These are phyloP conservation scores for Colletotrichum abscissum DNA, from an alignment of 2,329 filamentous ascomycete species.

Conservation along the genomic window DNA sequence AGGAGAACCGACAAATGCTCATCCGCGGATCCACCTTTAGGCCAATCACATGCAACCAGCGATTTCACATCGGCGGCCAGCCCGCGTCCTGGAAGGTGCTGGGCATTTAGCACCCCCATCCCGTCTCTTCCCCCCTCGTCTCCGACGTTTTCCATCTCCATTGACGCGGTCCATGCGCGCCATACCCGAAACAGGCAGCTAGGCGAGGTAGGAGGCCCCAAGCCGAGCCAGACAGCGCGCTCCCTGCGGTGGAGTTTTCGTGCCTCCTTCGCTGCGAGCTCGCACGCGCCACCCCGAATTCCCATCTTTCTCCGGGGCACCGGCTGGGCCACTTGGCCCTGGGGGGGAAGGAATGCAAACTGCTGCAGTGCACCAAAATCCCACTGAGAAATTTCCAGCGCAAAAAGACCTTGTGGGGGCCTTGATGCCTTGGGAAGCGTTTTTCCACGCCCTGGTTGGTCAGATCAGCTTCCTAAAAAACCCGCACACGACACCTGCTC, in stretches of 20 bases:
- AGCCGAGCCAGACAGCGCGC: constrained; percentile 21
- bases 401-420: constrained; percentile 13
- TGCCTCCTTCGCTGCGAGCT: constrained; percentile 1
- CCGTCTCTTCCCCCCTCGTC: background rate
- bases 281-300: constrained; percentile 34
- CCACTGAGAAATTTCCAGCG: constrained; percentile 33
- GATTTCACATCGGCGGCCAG: constrained; percentile 4
- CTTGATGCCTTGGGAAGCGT: background rate
- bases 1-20: no score
- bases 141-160: constrained; percentile 20
- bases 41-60: constrained; percentile 34
- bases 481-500: constrained; percentile 37
- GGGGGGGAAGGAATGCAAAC: background rate
- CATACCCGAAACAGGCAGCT: constrained; percentile 24
- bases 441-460: constrained; percentile 27
- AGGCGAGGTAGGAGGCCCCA: constrained; percentile 11
- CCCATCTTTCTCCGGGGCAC: constrained; percentile 29
- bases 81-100: background rate
- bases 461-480: constrained; percentile 36
- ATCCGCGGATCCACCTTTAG: constrained; percentile 10
- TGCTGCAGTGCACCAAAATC: background rate
- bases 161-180: constrained; percentile 9
- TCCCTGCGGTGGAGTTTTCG: constrained; percentile 3
- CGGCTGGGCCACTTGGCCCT: background rate
- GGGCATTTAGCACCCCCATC: background rate